Conservation (phyloP, 495 filamentous ascomycete genomes). For the Neurospora cerealis region DNA sequence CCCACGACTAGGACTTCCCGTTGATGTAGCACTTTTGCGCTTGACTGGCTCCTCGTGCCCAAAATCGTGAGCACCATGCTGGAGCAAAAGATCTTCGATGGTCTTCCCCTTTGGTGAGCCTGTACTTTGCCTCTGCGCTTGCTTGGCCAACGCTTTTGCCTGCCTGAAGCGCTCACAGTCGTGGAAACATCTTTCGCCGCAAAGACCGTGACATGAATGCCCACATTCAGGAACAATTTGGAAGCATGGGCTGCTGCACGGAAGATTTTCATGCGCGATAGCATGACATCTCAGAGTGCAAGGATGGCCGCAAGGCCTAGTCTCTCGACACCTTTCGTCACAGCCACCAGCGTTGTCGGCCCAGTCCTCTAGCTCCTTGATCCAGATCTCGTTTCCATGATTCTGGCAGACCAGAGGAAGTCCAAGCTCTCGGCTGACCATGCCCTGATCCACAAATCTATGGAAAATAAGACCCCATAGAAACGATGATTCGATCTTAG, state of each 20-base stretch:
- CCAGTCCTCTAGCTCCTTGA: conserved; percentile 41
- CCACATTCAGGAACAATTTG: conserved; percentile 47
- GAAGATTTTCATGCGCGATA: conserved; percentile 48
- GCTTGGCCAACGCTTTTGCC: neutral
- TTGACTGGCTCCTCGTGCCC: neutral
- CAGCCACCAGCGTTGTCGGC: conserved; percentile 52
- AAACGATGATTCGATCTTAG: conserved; percentile 24
- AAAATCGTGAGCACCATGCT: neutral
- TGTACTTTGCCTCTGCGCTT: neutral
- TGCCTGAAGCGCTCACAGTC: conserved; percentile 11
- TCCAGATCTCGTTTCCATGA: conserved; percentile 25
- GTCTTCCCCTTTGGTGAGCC: neutral
- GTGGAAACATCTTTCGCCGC: conserved; percentile 31
- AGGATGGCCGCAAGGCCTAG: conserved; percentile 30
- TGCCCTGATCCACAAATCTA: conserved; percentile 21
- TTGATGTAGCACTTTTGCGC: neutral
- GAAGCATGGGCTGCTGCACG: conserved; percentile 55
- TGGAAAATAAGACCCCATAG: conserved; percentile 30
- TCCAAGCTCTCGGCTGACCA: conserved; percentile 10
- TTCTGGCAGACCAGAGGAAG: conserved; percentile 32
- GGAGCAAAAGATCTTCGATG: neutral
- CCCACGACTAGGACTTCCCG: neutral
- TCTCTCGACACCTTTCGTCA: conserved; percentile 35
- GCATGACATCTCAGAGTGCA: conserved; percentile 38
- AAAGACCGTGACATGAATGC: conserved; percentile 40